Conservation (phyloP, 202 grass and related monocot genomes). For the Elaeis oleifera region DNA sequence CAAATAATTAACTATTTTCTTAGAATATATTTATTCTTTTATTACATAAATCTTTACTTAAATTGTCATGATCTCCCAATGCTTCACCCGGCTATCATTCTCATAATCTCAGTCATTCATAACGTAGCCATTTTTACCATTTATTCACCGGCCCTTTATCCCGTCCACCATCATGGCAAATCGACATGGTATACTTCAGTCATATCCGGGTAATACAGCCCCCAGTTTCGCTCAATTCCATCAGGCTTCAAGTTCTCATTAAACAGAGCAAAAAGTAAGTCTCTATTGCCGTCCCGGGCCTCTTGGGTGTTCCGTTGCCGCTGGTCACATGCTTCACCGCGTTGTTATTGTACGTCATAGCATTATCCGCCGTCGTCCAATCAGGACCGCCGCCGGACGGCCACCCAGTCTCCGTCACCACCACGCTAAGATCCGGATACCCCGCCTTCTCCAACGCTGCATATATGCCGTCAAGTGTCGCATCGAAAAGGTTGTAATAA, state of each 20-base stretch:
- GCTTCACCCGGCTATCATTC: too few relatives aligned
- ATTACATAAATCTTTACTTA: too few relatives aligned
- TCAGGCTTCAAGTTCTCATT: conserved; percentile 65
- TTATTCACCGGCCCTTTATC: too few relatives aligned
- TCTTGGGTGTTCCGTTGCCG: conserved; percentile 31
- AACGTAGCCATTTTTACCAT: too few relatives aligned
- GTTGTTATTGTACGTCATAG: conserved; percentile 55
- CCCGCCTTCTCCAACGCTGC: conserved; percentile 34
- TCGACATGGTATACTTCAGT: conserved; percentile 46
- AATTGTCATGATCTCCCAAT: too few relatives aligned
- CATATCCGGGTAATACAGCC: conserved; percentile 54
- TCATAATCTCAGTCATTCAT: too few relatives aligned
- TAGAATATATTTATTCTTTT: too few relatives aligned
- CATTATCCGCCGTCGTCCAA: conserved; percentile 22
- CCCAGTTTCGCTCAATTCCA: conserved; percentile 56
- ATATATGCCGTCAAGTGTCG: background rate
- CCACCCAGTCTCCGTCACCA: conserved; percentile 59
- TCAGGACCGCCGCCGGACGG: conserved; percentile 38
- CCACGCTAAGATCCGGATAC: conserved; percentile 13
- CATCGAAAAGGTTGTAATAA: conserved; percentile 7
- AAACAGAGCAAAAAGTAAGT: conserved; percentile 64
- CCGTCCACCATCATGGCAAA: background rate
- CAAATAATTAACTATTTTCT: too few relatives aligned
- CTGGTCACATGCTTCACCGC: conserved; percentile 39
- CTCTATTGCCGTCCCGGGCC: conserved; percentile 31